Evolutionary conservation across 768 basidiomycete genomes (phyloP).

Genomic region (Saitozyma sp.): DNA sequence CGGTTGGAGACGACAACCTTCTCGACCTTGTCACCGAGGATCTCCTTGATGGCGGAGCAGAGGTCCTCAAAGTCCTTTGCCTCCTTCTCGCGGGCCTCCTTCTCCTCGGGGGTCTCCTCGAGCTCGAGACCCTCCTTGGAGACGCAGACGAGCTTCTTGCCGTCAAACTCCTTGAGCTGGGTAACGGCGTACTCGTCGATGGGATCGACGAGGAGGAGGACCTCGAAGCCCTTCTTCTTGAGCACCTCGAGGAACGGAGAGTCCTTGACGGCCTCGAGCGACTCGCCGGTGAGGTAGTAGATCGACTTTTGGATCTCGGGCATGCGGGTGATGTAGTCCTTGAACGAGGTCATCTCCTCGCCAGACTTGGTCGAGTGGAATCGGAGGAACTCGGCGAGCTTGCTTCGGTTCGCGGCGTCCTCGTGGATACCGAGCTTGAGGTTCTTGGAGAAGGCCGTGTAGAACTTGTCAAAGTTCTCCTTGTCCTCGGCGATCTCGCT

Average conservation of each 20-base stretch:
- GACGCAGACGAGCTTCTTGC: slow-evolving; percentile 94
- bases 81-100: slow-evolving; percentile 83
- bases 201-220: slow-evolving; percentile 94
- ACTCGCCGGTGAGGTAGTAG: slow-evolving; percentile 99
- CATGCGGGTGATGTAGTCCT: slow-evolving; percentile 99
- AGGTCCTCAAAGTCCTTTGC: slow-evolving; percentile 78
- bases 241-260: slow-evolving; percentile 99
- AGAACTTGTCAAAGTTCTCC: slow-evolving; percentile 78
- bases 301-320: slow-evolving; percentile 98
- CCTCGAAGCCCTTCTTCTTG: slow-evolving; percentile 99
- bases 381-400: slow-evolving; percentile 97
- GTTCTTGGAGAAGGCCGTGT: slow-evolving; percentile 97
- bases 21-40: slow-evolving; percentile 98
- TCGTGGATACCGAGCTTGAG: slow-evolving; percentile 99
- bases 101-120: slow-evolving; percentile 98
- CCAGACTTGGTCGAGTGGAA: slow-evolving; percentile 93
- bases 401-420: slow-evolving; percentile 97
- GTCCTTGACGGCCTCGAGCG: slow-evolving; percentile 81
- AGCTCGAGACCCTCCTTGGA: slow-evolving; percentile 99
- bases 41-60: slow-evolving; percentile 94
- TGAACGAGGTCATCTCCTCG: slow-evolving; percentile 90
- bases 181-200: slow-evolving; percentile 99
- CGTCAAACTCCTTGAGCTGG: slow-evolving; percentile 98
- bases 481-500: slow-evolving; percentile 98
- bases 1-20: slow-evolving; percentile 98